Conservation (phyloP, 805 yeast genomes). For the Maudiozyma turicensis region DNA sequence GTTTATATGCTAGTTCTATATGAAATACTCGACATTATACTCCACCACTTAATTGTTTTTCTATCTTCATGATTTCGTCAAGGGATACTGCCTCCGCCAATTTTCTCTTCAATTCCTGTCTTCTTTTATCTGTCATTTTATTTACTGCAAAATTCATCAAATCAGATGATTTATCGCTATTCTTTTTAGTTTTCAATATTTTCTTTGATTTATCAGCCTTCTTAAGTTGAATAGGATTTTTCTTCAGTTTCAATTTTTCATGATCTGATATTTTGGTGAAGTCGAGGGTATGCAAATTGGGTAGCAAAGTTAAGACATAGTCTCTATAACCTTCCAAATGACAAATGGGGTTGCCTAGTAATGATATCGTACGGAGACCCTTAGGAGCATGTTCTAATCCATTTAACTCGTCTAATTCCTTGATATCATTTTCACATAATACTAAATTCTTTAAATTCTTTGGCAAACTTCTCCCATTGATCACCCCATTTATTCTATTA, state of each 20-base stretch:
- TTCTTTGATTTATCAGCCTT: conserved; percentile 8
- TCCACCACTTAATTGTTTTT: conserved; percentile 38
- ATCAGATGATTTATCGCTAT: conserved; percentile 26
- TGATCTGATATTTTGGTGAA: conserved; percentile 40
- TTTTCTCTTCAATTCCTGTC: conserved; percentile 39
- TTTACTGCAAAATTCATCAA: conserved; percentile 31
- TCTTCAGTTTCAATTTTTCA: conserved; percentile 41
- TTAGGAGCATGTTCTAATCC: conserved; percentile 33
- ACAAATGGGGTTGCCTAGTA: conserved; percentile 53
- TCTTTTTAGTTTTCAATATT: background rate
- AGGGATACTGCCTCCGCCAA: conserved; percentile 56
- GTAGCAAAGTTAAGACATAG: conserved; percentile 51
- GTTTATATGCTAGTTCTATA: background rate
- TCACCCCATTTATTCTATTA: conserved; percentile 42
- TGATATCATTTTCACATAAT: conserved; percentile 43
- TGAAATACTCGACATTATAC: conserved; percentile 5
- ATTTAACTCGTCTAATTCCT: conserved; percentile 38
- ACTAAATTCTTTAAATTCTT: conserved; percentile 38
- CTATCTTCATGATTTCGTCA: conserved; percentile 67
- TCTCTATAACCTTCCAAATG: conserved; percentile 44
- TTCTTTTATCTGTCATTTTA: conserved; percentile 48
- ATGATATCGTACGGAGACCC: conserved; percentile 38
- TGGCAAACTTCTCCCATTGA: conserved; percentile 28
- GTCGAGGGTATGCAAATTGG: conserved; percentile 57
- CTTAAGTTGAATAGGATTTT: conserved; percentile 22